Base-by-base conservation (phyloP, 306 rosid genomes). In the Aeschynomene evenia region DNA sequence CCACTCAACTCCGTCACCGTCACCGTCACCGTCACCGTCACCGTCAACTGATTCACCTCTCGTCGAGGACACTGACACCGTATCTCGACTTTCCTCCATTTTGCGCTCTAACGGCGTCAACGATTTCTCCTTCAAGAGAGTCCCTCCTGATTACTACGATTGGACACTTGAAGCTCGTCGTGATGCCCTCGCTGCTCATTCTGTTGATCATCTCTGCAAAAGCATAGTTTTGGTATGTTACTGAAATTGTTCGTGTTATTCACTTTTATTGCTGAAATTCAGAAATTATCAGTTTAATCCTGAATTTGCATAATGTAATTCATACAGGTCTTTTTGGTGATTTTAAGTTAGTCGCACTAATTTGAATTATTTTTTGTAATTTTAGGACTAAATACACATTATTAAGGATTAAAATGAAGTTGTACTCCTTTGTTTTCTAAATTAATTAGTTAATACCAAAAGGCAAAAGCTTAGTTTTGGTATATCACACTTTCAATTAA, bases 141-240 rank as follows among this genome's bases (percentile, higher is more conserved):
- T 93, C 43, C 76, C 96, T 13, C 39, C 81, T 37, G 83, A 88
- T 74, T 93, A 90, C 84, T 90, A 93, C 84, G 87, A 86, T 7
- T 93, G 87, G 91, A 63, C 97, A n/a, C 85, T 90, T 45, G 96
- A 93, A 69, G 69, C 81, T 22, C 88, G 97, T 5, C 87, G 97
- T 3, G 88, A 85, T 23, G 81, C 80, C 37, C 90, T 93, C 56
- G 62, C 58, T 33, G 96, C 98, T 18, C 80, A 90, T 11, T 90
- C 97, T 4, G 28, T 86, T 54, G 34, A 90, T 15, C 97, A 93
- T 77, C 98, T 93, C 68, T 93, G 98, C 87, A 93, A 93, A 86
- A 93, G 92, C 89, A 90, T 93, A 11, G 98, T 93, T 65, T 67
- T 93, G 80, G 97, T 86, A 77, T 2, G 5, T 28, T n/a, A n/a